Evolutionary conservation across 2,329 filamentous ascomycete genomes (phyloP).

Genomic region (Trichoderma afroharzianum): DNA sequence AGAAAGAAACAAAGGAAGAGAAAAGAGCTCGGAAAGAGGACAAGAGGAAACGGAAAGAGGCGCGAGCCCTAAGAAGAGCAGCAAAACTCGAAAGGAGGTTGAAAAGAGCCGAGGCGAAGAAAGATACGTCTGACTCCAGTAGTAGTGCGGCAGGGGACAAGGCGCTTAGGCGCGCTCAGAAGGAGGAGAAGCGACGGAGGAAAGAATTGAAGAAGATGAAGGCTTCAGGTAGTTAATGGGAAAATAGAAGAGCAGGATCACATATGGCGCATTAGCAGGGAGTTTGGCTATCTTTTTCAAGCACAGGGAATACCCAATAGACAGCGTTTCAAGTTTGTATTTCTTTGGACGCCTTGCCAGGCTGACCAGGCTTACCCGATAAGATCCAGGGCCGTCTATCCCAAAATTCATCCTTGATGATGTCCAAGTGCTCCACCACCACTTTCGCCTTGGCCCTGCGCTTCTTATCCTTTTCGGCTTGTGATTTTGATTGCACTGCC

Average conservation of each 20-base stretch:
- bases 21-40: conserved; percentile 24
- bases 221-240: neutral
- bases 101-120: conserved; percentile 25
- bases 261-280: conserved; percentile 22
- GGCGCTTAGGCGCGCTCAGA: conserved; percentile 40
- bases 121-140: conserved; percentile 28
- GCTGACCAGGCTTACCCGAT: conserved; percentile 63
- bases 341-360: conserved; percentile 63
- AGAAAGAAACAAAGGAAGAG: conserved; percentile 26
- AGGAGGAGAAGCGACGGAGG: conserved; percentile 40
- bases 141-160: conserved; percentile 42
- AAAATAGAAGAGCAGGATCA: neutral
- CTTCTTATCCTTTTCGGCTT: conserved; percentile 79
- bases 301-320: conserved; percentile 29
- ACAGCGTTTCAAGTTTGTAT: conserved; percentile 31
- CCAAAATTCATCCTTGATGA: conserved; percentile 97
- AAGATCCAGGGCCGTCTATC: conserved; percentile 78
- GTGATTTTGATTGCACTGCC: conserved; percentile 66
- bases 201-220: conserved; percentile 28
- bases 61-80: conserved; percentile 19
- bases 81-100: conserved; percentile 27
- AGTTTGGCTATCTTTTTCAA: conserved; percentile 27
- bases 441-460: conserved; percentile 75
- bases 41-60: conserved; percentile 29
- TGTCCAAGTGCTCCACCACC: conserved; percentile 80